Percentiles rank a stretch among this genome's conserved stretches.
These are phyloP conservation scores for Cladobotryum mycophilum DNA, from an alignment of 2,329 filamentous ascomycete species.

Conservation along the genomic window DNA sequence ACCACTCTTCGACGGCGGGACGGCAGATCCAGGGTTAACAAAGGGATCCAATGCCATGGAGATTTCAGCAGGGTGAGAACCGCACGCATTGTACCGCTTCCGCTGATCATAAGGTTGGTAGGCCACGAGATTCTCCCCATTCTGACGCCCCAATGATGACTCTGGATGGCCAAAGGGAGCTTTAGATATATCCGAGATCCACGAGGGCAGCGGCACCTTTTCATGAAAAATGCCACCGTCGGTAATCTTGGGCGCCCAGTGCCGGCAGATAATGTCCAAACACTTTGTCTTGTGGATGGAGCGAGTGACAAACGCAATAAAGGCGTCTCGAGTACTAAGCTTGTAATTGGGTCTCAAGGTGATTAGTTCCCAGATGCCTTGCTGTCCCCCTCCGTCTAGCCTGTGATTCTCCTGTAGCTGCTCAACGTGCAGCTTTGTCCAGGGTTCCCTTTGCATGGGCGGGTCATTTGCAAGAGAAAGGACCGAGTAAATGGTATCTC, in stretches of 20 bases:
- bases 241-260: conserved; percentile 1
- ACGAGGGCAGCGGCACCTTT: neutral
- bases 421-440: neutral
- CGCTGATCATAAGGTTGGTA: neutral
- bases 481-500: conserved; percentile 1
- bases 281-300: neutral
- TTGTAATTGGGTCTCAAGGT: neutral
- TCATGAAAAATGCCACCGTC: neutral
- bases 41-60: conserved; percentile 2
- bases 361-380: neutral
- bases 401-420: too few species aligned
- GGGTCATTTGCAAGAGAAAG: conserved; percentile 1
- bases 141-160: neutral
- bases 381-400: too few species aligned
- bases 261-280: conserved; percentile 3
- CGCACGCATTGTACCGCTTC: conserved; percentile 2
- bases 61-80: neutral
- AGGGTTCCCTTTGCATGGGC: neutral
- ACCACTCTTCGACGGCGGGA: too few species aligned
- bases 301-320: conserved; percentile 2
- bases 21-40: too few species aligned
- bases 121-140: neutral
- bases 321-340: conserved; percentile 1
- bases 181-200: neutral
- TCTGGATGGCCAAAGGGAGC: neutral